A percentile compares a stretch with the other conserved stretches of the same genome.
phyloP scores from a whole-genome alignment of 139 green algal species.

The Picochlorum sp. region DNA sequence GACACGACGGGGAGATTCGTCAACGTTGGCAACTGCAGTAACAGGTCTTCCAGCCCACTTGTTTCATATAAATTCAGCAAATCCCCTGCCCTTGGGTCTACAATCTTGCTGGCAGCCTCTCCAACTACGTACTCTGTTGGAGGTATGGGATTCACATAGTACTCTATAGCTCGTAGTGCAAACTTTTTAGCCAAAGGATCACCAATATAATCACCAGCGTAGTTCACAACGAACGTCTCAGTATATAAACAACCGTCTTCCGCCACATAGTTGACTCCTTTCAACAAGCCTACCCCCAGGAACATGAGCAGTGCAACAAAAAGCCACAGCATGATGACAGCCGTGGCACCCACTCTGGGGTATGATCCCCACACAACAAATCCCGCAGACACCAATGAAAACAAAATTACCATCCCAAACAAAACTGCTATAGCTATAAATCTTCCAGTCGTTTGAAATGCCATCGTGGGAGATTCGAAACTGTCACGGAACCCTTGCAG shows the following conservation, averaged over 20 bases:
- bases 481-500: conserved; percentile 4
- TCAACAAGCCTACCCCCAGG: conserved; percentile 26
- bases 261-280: conserved; percentile 3
- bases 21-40: too few species aligned
- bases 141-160: conserved; percentile 12
- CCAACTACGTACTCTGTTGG: conserved; percentile 3
- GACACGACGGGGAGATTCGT: too few species aligned
- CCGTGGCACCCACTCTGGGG: neutral
- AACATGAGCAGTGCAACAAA: conserved; percentile 23
- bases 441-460: conserved; percentile 13
- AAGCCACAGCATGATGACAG: conserved; percentile 18
- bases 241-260: conserved; percentile 18
- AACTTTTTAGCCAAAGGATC: conserved; percentile 1
- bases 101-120: conserved; percentile 6
- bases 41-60: too few species aligned
- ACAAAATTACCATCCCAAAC: conserved; percentile 19
- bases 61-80: neutral
- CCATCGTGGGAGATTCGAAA: conserved; percentile 9
- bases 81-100: neutral
- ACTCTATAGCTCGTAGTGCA: conserved; percentile 4
- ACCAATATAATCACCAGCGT: conserved; percentile 1
- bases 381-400: neutral
- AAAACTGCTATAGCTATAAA: conserved; percentile 23
- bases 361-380: conserved; percentile 2
- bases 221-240: conserved; percentile 12